Conservation (phyloP, 148 eudicot genomes). For the Chenopodium formosanum region DNA sequence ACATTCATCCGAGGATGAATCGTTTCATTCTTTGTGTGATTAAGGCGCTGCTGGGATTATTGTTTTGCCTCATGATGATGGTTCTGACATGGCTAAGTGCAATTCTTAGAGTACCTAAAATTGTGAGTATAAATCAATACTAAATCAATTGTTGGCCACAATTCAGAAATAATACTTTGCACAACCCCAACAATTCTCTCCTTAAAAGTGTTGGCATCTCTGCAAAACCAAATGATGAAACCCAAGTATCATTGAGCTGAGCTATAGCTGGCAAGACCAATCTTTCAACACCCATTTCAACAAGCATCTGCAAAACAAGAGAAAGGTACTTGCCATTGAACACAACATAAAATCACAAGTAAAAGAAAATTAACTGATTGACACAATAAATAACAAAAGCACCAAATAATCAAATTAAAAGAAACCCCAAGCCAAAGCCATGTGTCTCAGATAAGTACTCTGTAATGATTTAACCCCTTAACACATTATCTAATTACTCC, state of each 20-base stretch:
- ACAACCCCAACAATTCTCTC: constrained; percentile 36
- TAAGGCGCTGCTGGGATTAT: too few relatives aligned
- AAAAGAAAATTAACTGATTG: neutral
- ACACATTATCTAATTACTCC: neutral
- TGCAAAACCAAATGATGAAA: constrained; percentile 43
- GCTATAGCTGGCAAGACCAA: constrained; percentile 55
- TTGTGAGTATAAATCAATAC: too few relatives aligned
- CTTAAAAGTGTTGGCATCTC: constrained; percentile 35
- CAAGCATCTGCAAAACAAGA: constrained; percentile 42
- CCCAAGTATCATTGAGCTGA: constrained; percentile 46
- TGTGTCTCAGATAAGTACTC: too few relatives aligned
- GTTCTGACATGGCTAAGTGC: too few relatives aligned
- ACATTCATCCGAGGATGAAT: constrained; percentile 66
- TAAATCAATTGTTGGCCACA: too few relatives aligned
- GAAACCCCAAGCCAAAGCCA: too few relatives aligned
- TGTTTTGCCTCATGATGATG: too few relatives aligned
- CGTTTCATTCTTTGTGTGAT: constrained; percentile 71
- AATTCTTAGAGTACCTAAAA: too few relatives aligned
- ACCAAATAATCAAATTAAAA: too few relatives aligned
- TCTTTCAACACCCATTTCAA: constrained; percentile 47
- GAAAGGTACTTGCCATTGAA: neutral
- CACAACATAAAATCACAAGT: neutral
- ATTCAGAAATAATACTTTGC: too few relatives aligned
- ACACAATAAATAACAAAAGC: neutral
- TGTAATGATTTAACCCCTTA: neutral